phyloP scores from a whole-genome alignment of 2,329 filamentous ascomycete genomes.

The Ramichloridium luteum region DNA sequence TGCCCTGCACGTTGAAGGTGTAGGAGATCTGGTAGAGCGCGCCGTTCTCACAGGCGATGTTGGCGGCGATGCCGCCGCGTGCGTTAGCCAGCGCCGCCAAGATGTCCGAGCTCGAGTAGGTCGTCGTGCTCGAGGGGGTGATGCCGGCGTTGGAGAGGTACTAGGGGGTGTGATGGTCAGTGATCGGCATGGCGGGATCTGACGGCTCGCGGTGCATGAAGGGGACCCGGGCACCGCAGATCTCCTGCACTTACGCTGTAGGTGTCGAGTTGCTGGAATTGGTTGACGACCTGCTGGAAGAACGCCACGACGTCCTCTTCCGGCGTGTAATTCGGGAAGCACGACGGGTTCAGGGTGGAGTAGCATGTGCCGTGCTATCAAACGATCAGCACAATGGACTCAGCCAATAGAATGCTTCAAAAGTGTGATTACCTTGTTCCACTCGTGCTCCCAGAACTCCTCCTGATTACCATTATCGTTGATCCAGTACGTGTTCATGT shows the following conservation, averaged over 20 bases:
- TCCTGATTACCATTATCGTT: constrained; percentile 15
- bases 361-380: constrained; percentile 20
- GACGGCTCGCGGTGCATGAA: not conserved
- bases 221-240: not conserved
- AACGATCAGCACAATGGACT: no score
- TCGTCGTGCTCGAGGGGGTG: constrained; percentile 38
- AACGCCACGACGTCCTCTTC: constrained; percentile 17
- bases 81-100: constrained; percentile 39
- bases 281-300: constrained; percentile 12
- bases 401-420: no score
- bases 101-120: constrained; percentile 46
- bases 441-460: constrained; percentile 14
- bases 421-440: no score
- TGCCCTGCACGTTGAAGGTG: constrained; percentile 48
- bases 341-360: constrained; percentile 15
- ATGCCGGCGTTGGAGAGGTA: constrained; percentile 40
- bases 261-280: constrained; percentile 14
- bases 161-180: not conserved
- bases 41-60: constrained; percentile 38
- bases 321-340: constrained; percentile 12
- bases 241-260: constrained; percentile 9
- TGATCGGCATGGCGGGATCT: no score
- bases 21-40: constrained; percentile 43
- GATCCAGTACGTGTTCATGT: constrained; percentile 18
- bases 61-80: constrained; percentile 43